Evolutionary conservation across 345 rosid species (phyloP), one percentile per base, ranked within the genome.

Genomic region (Eucalyptus pauciflora): DNA sequence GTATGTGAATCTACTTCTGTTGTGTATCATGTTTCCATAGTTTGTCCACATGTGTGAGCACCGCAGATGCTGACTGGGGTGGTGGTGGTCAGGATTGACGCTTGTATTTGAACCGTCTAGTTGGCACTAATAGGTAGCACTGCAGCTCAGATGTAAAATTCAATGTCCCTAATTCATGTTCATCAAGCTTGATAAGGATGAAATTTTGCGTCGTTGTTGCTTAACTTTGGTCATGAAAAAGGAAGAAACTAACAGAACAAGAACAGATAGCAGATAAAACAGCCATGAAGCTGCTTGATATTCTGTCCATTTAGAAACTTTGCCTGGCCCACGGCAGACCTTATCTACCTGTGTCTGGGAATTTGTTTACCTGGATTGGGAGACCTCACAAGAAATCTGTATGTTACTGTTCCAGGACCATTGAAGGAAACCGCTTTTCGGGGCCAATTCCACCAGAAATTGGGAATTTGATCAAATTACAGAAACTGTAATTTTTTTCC

Each of bases 401-500:
- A 41, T 5, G 43, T 76, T 10, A 76, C 37, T 88, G 64, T 91
- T 88, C 85, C 93, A 96, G 99, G 95, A 96, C 96, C 90, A 92
- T 96, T 13, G 99, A 97, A 94, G 99, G 98, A 83, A 97, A 96
- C 92, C 89, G 2, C 14, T 96, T 96, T 92, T 91, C 95, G 4
- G 99, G 99, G 86, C 90, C 90, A 71, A 96, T 97, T 89, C 99
- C 98, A 37, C 95, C 94, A 86, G 95, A 94, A 80, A 96, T 96
- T 81, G 94, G 95, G 88, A 93, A 89, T 45, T 71, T 96, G 93
- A 88, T 88, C 89, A 93, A 91, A 89, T 92, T 97, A 88, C 92
- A 96, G 92, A 95, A 92, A 93, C 90, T 96, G 99, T 97, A 95
- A 92, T 51, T 54, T 67, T 54, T 69, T 88, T 71, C 50, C 51